Evolutionary conservation across 306 rosid genomes (phyloP).

Genomic region (Pyrus betulifolia): DNA sequence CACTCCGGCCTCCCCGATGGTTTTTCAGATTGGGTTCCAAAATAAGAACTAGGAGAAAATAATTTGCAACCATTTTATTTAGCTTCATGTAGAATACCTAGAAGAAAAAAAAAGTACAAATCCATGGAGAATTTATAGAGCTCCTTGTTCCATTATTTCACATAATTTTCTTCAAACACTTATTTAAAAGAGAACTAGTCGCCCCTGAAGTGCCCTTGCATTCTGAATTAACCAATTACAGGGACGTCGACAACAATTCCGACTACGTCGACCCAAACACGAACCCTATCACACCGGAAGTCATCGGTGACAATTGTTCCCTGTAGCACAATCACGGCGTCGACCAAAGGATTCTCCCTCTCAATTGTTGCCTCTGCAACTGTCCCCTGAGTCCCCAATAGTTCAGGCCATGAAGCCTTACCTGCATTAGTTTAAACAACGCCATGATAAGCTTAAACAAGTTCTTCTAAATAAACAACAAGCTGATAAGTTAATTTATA

Average conservation of each 20-base stretch:
- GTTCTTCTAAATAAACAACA: no score
- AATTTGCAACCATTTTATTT: neutral
- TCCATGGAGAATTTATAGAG: neutral
- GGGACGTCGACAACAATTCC: conserved; percentile 31
- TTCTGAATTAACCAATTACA: conserved; percentile 19
- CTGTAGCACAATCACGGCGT: conserved; percentile 9
- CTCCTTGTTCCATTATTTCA: neutral
- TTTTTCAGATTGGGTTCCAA: no score
- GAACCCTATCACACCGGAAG: conserved; percentile 46
- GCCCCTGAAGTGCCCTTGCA: neutral
- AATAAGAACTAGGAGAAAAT: no score
- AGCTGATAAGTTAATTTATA: no score
- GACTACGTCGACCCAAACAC: conserved; percentile 29
- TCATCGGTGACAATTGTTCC: conserved; percentile 25
- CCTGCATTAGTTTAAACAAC: neutral
- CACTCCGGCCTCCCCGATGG: no score
- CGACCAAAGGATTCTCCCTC: conserved; percentile 28
- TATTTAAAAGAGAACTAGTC: neutral
- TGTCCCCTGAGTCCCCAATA: conserved; percentile 34
- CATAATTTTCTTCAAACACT: neutral
- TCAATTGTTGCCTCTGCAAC: conserved; percentile 26
- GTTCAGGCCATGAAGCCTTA: conserved; percentile 50
- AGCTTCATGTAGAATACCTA: neutral
- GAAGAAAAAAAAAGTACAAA: neutral
- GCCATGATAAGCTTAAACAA: neutral